Evolutionary conservation across 1,284 basidiomycete genomes (phyloP).

Genomic region (Grifola frondosa): DNA sequence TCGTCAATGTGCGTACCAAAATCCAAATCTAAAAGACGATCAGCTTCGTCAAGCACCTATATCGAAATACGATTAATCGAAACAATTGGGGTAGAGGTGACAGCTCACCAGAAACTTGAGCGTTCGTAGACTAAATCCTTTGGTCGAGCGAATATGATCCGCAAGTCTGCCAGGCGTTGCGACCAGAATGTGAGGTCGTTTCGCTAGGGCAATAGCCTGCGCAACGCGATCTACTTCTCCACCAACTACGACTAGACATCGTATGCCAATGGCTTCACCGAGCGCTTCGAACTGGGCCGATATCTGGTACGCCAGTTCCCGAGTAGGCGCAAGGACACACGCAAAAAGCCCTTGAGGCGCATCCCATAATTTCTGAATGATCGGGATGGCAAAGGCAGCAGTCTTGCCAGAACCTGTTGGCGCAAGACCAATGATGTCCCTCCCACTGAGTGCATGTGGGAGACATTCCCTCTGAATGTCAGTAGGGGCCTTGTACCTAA

Average conservation of each 20-base stretch:
- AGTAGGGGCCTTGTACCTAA: too few relatives aligned
- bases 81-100: background rate
- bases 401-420: conserved; percentile 3
- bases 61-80: background rate
- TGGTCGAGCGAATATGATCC: too few relatives aligned
- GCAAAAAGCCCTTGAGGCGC: background rate
- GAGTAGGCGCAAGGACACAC: background rate
- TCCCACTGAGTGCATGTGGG: too few relatives aligned
- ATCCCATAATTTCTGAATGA: conserved; percentile 2
- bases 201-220: background rate
- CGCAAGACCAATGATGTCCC: conserved; percentile 3
- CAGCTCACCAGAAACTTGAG: too few relatives aligned
- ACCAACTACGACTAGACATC: background rate
- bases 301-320: conserved; percentile 3
- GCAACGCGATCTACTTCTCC: background rate
- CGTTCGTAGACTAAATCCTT: too few relatives aligned
- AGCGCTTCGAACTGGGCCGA: background rate
- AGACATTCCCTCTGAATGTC: too few relatives aligned
- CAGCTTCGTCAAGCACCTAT: too few relatives aligned
- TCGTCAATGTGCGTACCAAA: too few relatives aligned
- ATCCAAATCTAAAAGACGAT: too few relatives aligned
- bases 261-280: background rate
- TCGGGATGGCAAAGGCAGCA: conserved; percentile 3
- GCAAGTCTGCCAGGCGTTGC: too few relatives aligned
- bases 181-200: conserved; percentile 1